Conservation (phyloP, 2,329 filamentous ascomycete genomes). For the Colletotrichum falcatum region DNA sequence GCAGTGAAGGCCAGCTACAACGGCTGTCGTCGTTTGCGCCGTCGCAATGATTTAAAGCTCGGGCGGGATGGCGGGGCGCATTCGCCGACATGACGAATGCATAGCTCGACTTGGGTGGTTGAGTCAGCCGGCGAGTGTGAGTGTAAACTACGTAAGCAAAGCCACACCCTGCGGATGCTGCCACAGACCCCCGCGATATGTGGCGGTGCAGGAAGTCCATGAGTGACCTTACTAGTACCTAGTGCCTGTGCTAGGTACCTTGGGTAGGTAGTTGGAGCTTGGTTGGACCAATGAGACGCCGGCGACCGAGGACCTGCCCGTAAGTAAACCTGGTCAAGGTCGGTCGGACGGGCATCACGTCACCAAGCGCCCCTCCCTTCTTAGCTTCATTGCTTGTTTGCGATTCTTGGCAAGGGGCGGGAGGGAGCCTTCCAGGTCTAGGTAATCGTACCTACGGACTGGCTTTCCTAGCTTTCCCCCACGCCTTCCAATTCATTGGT, state of each 20-base stretch:
- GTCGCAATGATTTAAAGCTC: constrained; percentile 29
- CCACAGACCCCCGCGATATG: constrained; percentile 16
- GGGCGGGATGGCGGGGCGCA: constrained; percentile 13
- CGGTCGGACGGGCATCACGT: constrained; percentile 30
- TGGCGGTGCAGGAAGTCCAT: constrained; percentile 11
- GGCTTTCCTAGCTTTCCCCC: constrained; percentile 16
- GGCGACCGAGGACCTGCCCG: too few species aligned
- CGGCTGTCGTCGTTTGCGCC: not conserved
- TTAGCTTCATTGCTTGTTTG: constrained; percentile 29
- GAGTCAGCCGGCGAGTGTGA: constrained; percentile 37
- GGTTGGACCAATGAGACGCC: not conserved
- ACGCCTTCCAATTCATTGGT: not conserved
- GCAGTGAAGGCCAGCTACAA: not conserved
- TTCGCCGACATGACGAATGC: constrained; percentile 25
- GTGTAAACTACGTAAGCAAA: not conserved
- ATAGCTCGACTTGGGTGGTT: constrained; percentile 16
- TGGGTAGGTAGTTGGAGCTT: too few species aligned
- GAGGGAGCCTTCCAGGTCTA: not conserved
- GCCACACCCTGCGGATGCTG: not conserved
- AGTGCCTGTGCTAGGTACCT: too few species aligned
- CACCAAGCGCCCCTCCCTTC: constrained; percentile 28
- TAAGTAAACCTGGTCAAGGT: too few species aligned
- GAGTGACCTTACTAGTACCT: too few species aligned
- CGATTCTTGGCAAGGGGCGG: constrained; percentile 27
- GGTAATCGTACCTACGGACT: not conserved